Evolutionary conservation across 345 rosid species (phyloP).

Genomic region (Luvunga scandens): DNA sequence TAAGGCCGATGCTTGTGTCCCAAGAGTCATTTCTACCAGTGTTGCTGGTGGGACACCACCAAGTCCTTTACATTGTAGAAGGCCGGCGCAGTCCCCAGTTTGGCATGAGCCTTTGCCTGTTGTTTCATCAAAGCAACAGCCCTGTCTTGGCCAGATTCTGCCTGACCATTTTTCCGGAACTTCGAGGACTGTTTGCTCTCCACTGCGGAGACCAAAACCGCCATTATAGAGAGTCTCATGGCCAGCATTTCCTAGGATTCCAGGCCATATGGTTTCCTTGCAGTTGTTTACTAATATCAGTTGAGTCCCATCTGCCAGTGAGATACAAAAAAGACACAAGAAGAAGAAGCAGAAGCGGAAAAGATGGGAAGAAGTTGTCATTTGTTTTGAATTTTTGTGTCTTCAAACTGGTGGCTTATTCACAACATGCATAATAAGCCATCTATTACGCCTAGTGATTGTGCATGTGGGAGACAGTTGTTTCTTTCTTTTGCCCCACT

Average conservation of each 20-base stretch:
- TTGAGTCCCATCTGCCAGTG: slow-evolving; percentile 19
- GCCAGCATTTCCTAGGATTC: slow-evolving; percentile 43
- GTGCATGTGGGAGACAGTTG: background rate
- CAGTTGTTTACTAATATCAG: slow-evolving; percentile 44
- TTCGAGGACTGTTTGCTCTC: slow-evolving; percentile 28
- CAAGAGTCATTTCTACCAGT: slow-evolving; percentile 48
- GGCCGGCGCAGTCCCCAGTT: slow-evolving; percentile 49
- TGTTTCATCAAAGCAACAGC: slow-evolving; percentile 41
- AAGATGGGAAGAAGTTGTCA: slow-evolving; percentile 5
- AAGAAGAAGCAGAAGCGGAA: background rate
- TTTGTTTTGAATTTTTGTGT: background rate
- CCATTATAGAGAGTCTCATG: slow-evolving; percentile 36
- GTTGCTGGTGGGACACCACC: slow-evolving; percentile 51
- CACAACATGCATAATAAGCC: background rate
- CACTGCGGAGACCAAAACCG: slow-evolving; percentile 40
- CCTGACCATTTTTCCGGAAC: slow-evolving; percentile 47
- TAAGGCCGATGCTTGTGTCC: slow-evolving; percentile 34
- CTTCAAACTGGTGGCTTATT: background rate
- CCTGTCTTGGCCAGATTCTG: slow-evolving; percentile 55
- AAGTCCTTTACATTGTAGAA: slow-evolving; percentile 35
- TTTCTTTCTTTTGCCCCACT: slow-evolving; percentile 15
- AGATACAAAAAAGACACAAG: slow-evolving; percentile 5
- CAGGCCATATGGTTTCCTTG: slow-evolving; percentile 48
- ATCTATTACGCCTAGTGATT: background rate
- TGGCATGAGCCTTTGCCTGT: slow-evolving; percentile 36